phyloP scores from a whole-genome alignment of 345 rosid genomes.

The Hypericum androsaemum region DNA sequence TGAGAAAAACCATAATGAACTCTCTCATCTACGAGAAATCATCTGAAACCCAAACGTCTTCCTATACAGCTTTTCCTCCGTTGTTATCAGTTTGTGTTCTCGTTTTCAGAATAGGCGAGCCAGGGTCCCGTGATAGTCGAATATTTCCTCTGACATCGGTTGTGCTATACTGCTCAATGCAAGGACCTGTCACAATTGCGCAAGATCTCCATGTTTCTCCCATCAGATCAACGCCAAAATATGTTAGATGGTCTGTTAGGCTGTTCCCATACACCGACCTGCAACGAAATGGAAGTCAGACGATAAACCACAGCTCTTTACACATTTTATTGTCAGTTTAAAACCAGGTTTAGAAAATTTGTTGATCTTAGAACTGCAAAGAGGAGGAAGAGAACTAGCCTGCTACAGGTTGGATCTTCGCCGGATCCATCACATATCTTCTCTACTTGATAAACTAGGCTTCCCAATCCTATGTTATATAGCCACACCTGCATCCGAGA shows the following conservation, averaged over 20 bases:
- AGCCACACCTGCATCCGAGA: slow-evolving; percentile 44
- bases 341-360: slow-evolving; percentile 2
- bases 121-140: slow-evolving; percentile 35
- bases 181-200: slow-evolving; percentile 51
- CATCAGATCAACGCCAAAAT: slow-evolving; percentile 52
- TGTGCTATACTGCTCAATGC: slow-evolving; percentile 25
- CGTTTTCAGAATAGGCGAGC: slow-evolving; percentile 18
- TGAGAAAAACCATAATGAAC: slow-evolving; percentile 1
- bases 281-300: slow-evolving; percentile 9
- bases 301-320: neutral
- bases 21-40: neutral
- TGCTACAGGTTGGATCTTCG: slow-evolving; percentile 75
- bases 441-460: slow-evolving; percentile 46
- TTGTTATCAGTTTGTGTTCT: slow-evolving; percentile 12
- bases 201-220: slow-evolving; percentile 55
- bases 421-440: slow-evolving; percentile 69
- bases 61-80: slow-evolving; percentile 8
- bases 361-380: too few species aligned
- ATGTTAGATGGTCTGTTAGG: slow-evolving; percentile 58
- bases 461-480: slow-evolving; percentile 38
- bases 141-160: slow-evolving; percentile 65
- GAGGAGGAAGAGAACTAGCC: slow-evolving; percentile 25
- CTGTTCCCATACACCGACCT: slow-evolving; percentile 80
- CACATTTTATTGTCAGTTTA: neutral
- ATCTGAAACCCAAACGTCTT: neutral